Conservation (phyloP, 2,329 filamentous ascomycete species). For the Leptographium procerum region DNA sequence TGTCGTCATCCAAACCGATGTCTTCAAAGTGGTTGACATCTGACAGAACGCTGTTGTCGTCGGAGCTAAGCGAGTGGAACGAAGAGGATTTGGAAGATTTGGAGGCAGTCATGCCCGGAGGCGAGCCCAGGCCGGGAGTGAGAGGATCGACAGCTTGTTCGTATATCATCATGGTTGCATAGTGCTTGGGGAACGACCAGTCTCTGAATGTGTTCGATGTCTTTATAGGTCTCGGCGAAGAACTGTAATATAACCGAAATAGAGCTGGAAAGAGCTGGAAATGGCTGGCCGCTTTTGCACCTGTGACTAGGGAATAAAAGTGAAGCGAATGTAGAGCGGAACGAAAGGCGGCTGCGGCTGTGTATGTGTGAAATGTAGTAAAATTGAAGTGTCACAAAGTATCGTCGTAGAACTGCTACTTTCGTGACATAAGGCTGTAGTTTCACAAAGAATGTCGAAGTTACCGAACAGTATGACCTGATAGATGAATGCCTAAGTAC, state of each 20-base stretch:
- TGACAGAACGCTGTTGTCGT: slow-evolving; percentile 57
- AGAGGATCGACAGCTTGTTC: slow-evolving; percentile 27
- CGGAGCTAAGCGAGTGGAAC: slow-evolving; percentile 66
- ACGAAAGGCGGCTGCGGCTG: neutral
- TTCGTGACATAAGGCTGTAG: neutral
- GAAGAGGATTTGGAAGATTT: slow-evolving; percentile 90
- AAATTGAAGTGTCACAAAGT: neutral
- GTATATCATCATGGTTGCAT: slow-evolving; percentile 28
- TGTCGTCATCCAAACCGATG: slow-evolving; percentile 66
- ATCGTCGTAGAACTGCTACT: neutral
- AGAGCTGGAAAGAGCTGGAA: neutral
- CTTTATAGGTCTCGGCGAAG: neutral
- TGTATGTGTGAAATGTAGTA: neutral
- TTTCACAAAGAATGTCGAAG: neutral
- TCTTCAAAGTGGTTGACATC: slow-evolving; percentile 86
- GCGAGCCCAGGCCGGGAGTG: slow-evolving; percentile 47
- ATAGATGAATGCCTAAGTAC: neutral
- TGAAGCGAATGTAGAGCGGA: neutral
- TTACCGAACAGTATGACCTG: neutral
- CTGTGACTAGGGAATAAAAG: neutral
- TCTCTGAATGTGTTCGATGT: neutral
- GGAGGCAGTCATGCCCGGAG: slow-evolving; percentile 67
- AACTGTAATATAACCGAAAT: neutral
- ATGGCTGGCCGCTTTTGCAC: neutral
- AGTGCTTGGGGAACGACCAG: neutral